Conservation (phyloP, 208 protist genomes). For the Trypanosoma platydactyli region DNA sequence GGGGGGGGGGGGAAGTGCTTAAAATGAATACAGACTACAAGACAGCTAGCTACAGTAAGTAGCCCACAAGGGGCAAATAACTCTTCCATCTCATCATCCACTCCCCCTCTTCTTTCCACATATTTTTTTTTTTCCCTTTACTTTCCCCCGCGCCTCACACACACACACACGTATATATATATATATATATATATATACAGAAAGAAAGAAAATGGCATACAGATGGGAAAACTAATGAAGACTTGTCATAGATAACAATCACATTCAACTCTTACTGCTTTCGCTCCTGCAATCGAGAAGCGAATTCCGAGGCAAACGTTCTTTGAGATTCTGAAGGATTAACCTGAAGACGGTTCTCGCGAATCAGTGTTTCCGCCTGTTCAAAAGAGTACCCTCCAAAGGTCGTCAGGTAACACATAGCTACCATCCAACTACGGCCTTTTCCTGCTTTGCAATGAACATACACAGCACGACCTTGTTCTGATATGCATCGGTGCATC, state of each 20-base stretch:
- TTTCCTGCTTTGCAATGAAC: slow-evolving; percentile 92
- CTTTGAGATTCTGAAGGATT: slow-evolving; percentile 64
- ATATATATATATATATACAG: too few relatives aligned
- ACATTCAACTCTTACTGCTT: slow-evolving; percentile 18
- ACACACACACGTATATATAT: too few relatives aligned
- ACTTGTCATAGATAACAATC: neutral
- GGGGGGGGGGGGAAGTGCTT: slow-evolving; percentile 5
- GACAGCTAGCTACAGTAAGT: neutral
- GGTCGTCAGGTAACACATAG: slow-evolving; percentile 85
- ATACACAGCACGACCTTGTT: slow-evolving; percentile 53
- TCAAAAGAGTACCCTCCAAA: slow-evolving; percentile 62
- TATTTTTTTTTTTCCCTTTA: neutral
- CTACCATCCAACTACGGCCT: slow-evolving; percentile 87
- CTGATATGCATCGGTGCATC: slow-evolving; percentile 55
- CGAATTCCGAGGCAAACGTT: slow-evolving; percentile 61
- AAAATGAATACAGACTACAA: slow-evolving; percentile 14
- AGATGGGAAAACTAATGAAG: neutral
- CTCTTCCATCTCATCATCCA: neutral
- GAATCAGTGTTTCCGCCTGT: slow-evolving; percentile 46
- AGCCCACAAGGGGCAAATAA: neutral
- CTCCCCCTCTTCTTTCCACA: neutral
- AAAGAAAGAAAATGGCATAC: too few relatives aligned
- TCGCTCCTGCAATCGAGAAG: slow-evolving; percentile 16
- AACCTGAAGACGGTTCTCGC: slow-evolving; percentile 56
- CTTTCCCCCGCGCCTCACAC: neutral